phyloP scores from a whole-genome alignment of 2,329 filamentous ascomycete species.

The Mycosphaerelloides madeirae region DNA sequence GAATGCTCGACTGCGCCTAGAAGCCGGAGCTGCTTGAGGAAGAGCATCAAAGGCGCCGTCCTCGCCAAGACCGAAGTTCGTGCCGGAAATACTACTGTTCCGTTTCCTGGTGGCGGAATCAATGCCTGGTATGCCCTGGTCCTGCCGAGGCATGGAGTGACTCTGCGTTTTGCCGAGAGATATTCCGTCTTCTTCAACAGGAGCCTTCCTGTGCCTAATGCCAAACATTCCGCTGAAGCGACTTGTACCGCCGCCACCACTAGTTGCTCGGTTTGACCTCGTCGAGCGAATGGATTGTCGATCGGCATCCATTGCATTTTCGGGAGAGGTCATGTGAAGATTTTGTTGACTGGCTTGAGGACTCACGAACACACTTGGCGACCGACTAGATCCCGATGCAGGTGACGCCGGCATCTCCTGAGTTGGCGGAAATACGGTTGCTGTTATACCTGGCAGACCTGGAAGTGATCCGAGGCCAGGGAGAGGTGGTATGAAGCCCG shows the following conservation, averaged over 20 bases:
- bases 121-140: conserved; percentile 33
- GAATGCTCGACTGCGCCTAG: conserved; percentile 44
- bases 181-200: conserved; percentile 60
- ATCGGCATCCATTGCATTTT: conserved; percentile 42
- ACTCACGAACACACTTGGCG: conserved; percentile 45
- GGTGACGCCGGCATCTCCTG: conserved; percentile 40
- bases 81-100: conserved; percentile 52
- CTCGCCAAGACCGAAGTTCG: conserved; percentile 34
- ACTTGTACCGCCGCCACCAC: conserved; percentile 34
- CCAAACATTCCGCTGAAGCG: conserved; percentile 51
- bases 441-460: conserved; percentile 42
- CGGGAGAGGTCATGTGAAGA: conserved; percentile 38
- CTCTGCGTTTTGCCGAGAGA: conserved; percentile 61
- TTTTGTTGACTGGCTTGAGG: conserved; percentile 45
- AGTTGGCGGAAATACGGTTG: conserved; percentile 9
- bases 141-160: conserved; percentile 67
- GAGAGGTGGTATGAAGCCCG: conserved; percentile 21
- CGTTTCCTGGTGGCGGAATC: conserved; percentile 36
- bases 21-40: conserved; percentile 12
- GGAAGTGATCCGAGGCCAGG: conserved; percentile 34
- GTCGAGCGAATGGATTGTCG: conserved; percentile 45
- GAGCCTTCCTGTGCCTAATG: conserved; percentile 59
- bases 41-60: conserved; percentile 19
- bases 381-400: conserved; percentile 38
- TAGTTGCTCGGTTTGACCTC: conserved; percentile 47